Base-by-base conservation (phyloP, 768 basidiomycete genomes). In the Naematelia encephala region DNA sequence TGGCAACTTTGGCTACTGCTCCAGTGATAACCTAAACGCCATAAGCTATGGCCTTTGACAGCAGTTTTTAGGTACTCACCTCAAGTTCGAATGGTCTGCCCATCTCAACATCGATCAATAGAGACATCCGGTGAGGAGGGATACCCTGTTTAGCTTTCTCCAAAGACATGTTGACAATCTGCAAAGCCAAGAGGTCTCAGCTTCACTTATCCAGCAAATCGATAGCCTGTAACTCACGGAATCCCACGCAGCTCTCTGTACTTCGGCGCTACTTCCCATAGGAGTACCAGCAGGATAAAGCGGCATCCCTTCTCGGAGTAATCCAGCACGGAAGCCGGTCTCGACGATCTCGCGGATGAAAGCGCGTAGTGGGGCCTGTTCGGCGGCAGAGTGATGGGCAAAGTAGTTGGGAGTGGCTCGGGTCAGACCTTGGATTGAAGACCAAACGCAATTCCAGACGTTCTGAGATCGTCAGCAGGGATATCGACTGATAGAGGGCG, bases 391-490 rank as follows among this genome's bases (percentile, higher is more conserved):
- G 52, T 60, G 59, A 39, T 49, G 42, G 22, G 50, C 51, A 50
- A 71, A 58, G 28, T 46, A 3, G 13, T 53, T 25, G 52, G 69
- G 47, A 3, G 66, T 66, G n/a, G 65, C 60, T 11, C 69, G 67
- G 4, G 64, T 56, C 10, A 74, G 60, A 16, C 65, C 63, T 54
- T 71, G 60, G 21, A 71, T 60, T 8, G 68, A 67, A 1, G 72
- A 68, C 69, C 69, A 74, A 26, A 62, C 62, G 27, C 59, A 59
- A 51, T 74, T 74, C 65, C 71, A 66, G n/a, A 74, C 61, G 62
- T 74, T 74, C 72, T 74, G 50, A 5, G 5, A 16, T 12, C 13
- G 44, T 46, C 10, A 46, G 12, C 2, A n/a, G n/a, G n/a, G n/a
- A n/a, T n/a, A n/a, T n/a, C n/a, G n/a, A n/a, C n/a, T n/a, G 34